Evolutionary conservation across 805 yeast genomes (phyloP).

Genomic region (Isabelozyma pseudorhagii): DNA sequence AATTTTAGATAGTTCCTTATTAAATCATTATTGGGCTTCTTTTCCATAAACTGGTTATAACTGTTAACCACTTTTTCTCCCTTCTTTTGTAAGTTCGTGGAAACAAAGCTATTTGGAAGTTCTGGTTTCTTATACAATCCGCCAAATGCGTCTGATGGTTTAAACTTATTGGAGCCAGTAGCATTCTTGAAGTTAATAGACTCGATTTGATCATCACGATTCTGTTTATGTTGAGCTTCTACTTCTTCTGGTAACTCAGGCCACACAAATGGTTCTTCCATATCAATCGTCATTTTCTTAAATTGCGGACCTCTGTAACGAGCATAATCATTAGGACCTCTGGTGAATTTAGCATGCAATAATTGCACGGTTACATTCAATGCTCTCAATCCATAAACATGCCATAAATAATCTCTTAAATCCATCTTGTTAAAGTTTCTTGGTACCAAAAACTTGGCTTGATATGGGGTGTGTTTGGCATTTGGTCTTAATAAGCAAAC

Average conservation of each 20-base stretch:
- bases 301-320: constrained; percentile 77
- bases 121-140: constrained; percentile 56
- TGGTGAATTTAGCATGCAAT: constrained; percentile 63
- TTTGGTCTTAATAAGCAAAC: constrained; percentile 80
- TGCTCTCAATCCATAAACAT: constrained; percentile 87
- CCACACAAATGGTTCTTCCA: constrained; percentile 96
- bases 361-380: constrained; percentile 84
- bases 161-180: constrained; percentile 63
- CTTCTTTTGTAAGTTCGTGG: constrained; percentile 19
- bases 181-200: constrained; percentile 50
- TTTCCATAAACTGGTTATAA: constrained; percentile 18
- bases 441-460: constrained; percentile 95
- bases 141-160: constrained; percentile 69
- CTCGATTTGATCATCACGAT: constrained; percentile 45
- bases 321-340: constrained; percentile 53
- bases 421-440: constrained; percentile 90
- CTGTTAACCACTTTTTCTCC: constrained; percentile 17
- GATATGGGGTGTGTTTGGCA: constrained; percentile 96
- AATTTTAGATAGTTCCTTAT: constrained; percentile 28
- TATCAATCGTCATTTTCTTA: constrained; percentile 95
- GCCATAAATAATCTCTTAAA: constrained; percentile 87
- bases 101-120: constrained; percentile 39
- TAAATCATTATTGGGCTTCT: constrained; percentile 24
- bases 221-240: constrained; percentile 30
- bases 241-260: constrained; percentile 55